Conservation (phyloP, 768 basidiomycete species). For the Amanita rimosa region DNA sequence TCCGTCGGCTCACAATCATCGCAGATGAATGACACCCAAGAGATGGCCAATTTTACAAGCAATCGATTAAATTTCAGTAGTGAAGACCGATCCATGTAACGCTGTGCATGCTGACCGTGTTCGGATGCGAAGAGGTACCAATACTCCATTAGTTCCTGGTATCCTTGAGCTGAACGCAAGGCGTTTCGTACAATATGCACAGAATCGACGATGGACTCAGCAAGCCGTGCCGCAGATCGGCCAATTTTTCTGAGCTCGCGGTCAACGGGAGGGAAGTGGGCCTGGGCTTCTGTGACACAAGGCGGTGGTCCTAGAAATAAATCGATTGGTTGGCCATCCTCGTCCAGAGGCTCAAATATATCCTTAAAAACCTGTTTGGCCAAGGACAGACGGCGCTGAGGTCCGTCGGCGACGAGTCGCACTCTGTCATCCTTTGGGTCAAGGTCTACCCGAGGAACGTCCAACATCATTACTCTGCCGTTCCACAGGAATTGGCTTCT, state of each 20-base stretch:
- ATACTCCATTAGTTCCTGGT: constrained; percentile 82
- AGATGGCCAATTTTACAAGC: constrained; percentile 84
- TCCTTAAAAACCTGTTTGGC: constrained; percentile 74
- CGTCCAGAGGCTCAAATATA: constrained; percentile 48
- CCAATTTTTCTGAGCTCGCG: constrained; percentile 83
- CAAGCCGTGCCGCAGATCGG: constrained; percentile 81
- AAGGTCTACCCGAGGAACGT: constrained; percentile 67
- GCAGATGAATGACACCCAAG: constrained; percentile 98
- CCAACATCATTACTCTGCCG: constrained; percentile 72
- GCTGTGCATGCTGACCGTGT: constrained; percentile 83
- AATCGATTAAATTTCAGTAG: constrained; percentile 71
- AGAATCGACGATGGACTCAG: constrained; percentile 88
- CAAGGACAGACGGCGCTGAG: constrained; percentile 57
- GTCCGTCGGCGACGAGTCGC: constrained; percentile 86
- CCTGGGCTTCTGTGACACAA: constrained; percentile 70
- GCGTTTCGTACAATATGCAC: constrained; percentile 76
- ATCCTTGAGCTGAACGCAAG: constrained; percentile 44
- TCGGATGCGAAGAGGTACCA: constrained; percentile 98
- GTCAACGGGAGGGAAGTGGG: constrained; percentile 85
- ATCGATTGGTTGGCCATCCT: constrained; percentile 33
- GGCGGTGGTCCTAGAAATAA: constrained; percentile 31
- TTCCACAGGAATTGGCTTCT: constrained; percentile 85
- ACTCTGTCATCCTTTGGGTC: constrained; percentile 81
- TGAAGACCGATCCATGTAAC: constrained; percentile 70
- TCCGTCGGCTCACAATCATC: constrained; percentile 96